Conservation (phyloP, 2,329 filamentous ascomycete species). For the Capronia coronata region DNA sequence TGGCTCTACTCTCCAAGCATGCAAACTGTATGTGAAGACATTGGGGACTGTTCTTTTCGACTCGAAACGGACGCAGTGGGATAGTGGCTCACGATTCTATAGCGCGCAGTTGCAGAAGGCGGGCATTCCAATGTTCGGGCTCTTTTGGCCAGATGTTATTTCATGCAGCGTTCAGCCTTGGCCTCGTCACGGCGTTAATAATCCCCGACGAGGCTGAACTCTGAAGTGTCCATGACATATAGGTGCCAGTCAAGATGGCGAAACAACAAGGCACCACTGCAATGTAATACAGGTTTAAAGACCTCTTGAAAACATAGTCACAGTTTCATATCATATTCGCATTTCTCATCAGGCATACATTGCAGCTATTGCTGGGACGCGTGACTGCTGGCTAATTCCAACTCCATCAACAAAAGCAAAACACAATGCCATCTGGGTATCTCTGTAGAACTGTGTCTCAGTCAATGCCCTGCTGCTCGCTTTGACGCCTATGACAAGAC, state of each 20-base stretch:
- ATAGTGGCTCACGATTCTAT: background rate
- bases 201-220: background rate
- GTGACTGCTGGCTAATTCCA: slow-evolving; percentile 1
- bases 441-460: slow-evolving; percentile 9
- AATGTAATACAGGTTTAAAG: background rate
- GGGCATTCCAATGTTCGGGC: background rate
- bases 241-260: too few species aligned
- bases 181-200: background rate
- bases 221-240: background rate
- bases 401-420: slow-evolving; percentile 3
- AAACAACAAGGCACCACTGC: too few species aligned
- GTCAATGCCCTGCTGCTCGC: background rate
- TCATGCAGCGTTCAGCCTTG: slow-evolving; percentile 22
- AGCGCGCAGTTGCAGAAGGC: background rate
- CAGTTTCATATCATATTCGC: slow-evolving; percentile 1
- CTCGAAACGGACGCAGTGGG: background rate
- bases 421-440: slow-evolving; percentile 17
- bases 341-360: slow-evolving; percentile 12
- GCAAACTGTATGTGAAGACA: slow-evolving; percentile 13
- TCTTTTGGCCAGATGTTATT: slow-evolving; percentile 20
- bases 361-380: slow-evolving; percentile 1
- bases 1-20: slow-evolving; percentile 11
- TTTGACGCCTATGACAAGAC: background rate
- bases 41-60: background rate
- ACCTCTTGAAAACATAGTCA: background rate